phyloP scores from a whole-genome alignment of 225 moss, liverwort and hornwort species.

The Straminergon stramineum region DNA sequence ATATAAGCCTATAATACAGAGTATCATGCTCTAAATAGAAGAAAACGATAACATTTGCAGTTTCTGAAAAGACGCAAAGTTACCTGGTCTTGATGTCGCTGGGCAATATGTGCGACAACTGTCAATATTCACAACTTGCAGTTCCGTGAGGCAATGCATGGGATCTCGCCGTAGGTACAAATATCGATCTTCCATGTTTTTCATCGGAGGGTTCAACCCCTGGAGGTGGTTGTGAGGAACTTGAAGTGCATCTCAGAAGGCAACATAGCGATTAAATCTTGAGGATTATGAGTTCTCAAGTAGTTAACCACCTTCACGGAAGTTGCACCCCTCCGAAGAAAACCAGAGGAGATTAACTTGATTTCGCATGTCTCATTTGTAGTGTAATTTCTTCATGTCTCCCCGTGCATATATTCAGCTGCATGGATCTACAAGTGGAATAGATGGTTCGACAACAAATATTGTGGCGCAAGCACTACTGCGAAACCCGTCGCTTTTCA shows the following conservation, averaged over 20 bases:
- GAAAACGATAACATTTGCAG: not conserved
- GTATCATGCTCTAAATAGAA: not conserved
- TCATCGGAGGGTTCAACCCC: rapidly evolving
- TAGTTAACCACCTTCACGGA: not conserved
- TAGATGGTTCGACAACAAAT: not conserved
- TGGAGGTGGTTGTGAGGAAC: not conserved
- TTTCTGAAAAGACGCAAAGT: not conserved
- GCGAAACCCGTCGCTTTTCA: no score
- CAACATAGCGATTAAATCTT: not conserved
- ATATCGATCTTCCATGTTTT: not conserved
- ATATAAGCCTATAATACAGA: not conserved
- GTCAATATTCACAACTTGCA: not conserved
- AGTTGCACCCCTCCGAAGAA: not conserved
- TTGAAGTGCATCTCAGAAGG: not conserved
- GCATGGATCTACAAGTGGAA: not conserved
- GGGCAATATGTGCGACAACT: not conserved
- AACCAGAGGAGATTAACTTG: not conserved
- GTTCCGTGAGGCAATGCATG: not conserved
- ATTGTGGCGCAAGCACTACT: not conserved
- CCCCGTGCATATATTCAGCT: not conserved
- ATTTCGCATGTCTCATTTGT: not conserved
- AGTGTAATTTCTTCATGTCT: not conserved
- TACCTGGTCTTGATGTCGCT: not conserved
- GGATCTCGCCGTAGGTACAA: not conserved
- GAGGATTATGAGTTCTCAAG: not conserved